Conservation (phyloP, 169 alveolate genomes). For the Neospora caninum region DNA sequence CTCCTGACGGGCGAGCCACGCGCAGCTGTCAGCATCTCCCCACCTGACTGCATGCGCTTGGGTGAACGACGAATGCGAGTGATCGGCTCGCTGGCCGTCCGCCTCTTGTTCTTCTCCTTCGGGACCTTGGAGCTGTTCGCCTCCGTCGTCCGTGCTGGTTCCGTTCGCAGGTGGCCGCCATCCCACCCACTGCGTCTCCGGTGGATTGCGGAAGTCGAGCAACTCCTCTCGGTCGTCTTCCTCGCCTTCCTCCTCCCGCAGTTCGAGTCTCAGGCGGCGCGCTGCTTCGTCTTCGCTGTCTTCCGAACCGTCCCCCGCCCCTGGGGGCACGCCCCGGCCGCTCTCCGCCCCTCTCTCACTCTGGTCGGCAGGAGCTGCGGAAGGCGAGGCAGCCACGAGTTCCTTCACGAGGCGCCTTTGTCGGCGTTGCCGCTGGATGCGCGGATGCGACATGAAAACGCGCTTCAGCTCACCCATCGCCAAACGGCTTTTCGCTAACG, state of each 20-base stretch:
- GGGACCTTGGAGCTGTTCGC: neutral
- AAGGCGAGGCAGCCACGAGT: neutral
- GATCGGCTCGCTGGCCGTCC: too few relatives aligned
- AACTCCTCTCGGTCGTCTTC: conserved; percentile 12
- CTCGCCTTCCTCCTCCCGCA: conserved; percentile 20
- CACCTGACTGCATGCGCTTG: too few relatives aligned
- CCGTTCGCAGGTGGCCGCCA: neutral
- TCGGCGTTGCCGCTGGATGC: conserved; percentile 15
- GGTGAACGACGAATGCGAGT: too few relatives aligned
- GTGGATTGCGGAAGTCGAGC: neutral
- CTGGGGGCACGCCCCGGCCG: neutral
- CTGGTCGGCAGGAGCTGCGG: neutral
- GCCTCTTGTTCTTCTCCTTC: too few relatives aligned
- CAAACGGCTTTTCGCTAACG: neutral
- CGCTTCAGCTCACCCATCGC: neutral
- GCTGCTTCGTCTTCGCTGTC: neutral
- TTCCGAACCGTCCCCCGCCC: neutral
- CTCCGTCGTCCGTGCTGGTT: neutral
- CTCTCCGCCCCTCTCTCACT: neutral
- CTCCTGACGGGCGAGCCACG: too few relatives aligned
- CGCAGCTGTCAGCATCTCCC: too few relatives aligned
- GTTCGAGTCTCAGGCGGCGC: neutral
- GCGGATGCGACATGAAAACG: neutral
- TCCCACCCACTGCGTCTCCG: neutral
- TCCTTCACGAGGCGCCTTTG: conserved; percentile 40